phyloP scores from a whole-genome alignment of 2,329 filamentous ascomycete species.

The Alternaria sp. region DNA sequence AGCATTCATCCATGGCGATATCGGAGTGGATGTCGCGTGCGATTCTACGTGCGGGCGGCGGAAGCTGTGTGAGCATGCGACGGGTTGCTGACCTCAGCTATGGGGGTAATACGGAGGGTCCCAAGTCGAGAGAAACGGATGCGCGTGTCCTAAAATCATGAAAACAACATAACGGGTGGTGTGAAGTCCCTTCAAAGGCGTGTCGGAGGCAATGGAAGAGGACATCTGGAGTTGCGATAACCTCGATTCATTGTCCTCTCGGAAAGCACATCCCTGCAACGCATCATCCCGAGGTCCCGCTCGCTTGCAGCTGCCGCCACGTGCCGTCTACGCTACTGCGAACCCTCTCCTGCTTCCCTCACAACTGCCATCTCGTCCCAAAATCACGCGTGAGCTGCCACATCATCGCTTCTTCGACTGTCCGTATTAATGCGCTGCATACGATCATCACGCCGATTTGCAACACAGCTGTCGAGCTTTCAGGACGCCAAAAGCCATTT shows the following conservation, averaged over 20 bases:
- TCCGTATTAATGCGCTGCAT: neutral
- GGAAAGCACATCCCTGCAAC: conserved; percentile 13
- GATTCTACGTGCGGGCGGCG: conserved; percentile 14
- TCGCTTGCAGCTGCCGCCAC: conserved; percentile 11
- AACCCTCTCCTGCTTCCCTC: neutral
- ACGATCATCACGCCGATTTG: neutral
- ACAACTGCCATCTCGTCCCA: neutral
- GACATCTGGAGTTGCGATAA: conserved; percentile 16
- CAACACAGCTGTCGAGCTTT: neutral
- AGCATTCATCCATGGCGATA: conserved; percentile 37
- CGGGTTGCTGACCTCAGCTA: neutral
- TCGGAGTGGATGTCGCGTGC: conserved; percentile 7
- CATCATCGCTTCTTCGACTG: neutral
- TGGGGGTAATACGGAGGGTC: neutral
- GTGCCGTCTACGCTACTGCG: neutral
- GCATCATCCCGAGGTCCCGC: conserved; percentile 6
- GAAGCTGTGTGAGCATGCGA: conserved; percentile 18
- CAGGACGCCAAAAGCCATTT: neutral
- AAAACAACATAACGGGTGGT: neutral
- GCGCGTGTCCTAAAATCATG: neutral
- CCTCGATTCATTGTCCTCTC: neutral
- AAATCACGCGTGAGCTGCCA: neutral
- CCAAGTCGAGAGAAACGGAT: neutral
- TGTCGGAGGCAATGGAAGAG: conserved; percentile 1
- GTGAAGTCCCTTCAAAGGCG: neutral